Evolutionary conservation across 768 basidiomycete species (phyloP).

Genomic region (Boletus barrowsii): DNA sequence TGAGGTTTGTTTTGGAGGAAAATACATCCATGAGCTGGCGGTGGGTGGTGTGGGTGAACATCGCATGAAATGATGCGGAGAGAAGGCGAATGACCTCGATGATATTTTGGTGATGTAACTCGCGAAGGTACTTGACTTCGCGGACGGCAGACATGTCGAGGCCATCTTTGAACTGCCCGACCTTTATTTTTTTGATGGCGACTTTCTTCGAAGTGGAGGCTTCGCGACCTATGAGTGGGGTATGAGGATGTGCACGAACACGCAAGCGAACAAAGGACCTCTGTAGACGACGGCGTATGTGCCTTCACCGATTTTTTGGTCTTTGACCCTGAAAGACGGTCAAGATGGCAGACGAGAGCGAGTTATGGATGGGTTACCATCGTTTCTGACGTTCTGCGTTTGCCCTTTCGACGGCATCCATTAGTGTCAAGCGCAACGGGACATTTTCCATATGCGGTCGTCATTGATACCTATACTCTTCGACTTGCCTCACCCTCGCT

Average conservation of each 20-base stretch:
- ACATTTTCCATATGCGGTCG: neutral
- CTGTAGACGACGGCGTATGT: constrained; percentile 95
- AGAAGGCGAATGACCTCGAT: constrained; percentile 63
- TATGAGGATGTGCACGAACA: neutral
- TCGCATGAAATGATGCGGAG: neutral
- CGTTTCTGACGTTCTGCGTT: constrained; percentile 68
- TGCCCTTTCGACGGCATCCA: constrained; percentile 83
- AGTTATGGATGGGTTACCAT: constrained; percentile 44
- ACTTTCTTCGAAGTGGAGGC: constrained; percentile 75
- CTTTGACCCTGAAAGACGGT: constrained; percentile 59
- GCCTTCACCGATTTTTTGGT: constrained; percentile 84
- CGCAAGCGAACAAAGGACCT: constrained; percentile 45
- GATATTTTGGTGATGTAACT: constrained; percentile 90
- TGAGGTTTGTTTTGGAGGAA: constrained; percentile 93
- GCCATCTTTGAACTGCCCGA: constrained; percentile 95
- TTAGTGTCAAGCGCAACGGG: neutral
- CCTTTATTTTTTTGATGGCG: constrained; percentile 98
- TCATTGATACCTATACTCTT: too few species aligned
- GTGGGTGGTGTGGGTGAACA: neutral
- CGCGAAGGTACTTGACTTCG: constrained; percentile 95
- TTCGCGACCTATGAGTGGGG: constrained; percentile 56
- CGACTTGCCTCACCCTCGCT: neutral
- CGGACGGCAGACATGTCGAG: constrained; percentile 98
- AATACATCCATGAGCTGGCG: constrained; percentile 93
- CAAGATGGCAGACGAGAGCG: neutral